Conservation (phyloP, 257 asterid genomes). For the Haberlea rhodopensis region DNA sequence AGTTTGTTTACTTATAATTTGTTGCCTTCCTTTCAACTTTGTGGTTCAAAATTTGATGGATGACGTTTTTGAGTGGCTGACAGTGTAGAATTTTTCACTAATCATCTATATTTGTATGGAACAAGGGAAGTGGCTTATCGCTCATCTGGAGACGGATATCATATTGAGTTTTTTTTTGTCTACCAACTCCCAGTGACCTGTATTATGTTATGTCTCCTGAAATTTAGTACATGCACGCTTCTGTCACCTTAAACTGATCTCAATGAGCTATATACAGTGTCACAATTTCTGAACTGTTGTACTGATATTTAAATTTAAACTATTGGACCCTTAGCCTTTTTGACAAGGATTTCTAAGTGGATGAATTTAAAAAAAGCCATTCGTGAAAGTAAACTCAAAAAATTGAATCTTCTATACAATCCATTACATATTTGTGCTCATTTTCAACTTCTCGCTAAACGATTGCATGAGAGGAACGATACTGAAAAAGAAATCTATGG, state of each 20-base stretch:
- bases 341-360: constrained; percentile 1
- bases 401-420: background rate
- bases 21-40: background rate
- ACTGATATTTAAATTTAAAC: background rate
- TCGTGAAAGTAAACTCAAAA: background rate
- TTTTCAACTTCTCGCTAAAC: background rate
- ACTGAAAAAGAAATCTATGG: background rate
- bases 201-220: background rate
- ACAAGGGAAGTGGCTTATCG: background rate
- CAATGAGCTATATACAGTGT: background rate
- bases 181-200: background rate
- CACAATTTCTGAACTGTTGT: constrained; percentile 7
- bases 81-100: constrained; percentile 1
- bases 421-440: background rate
- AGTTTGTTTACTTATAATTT: constrained; percentile 1
- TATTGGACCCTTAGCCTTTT: background rate
- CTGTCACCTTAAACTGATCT: constrained; percentile 11
- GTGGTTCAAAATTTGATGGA: background rate
- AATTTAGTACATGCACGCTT: constrained; percentile 4
- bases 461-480: background rate
- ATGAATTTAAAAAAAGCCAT: background rate
- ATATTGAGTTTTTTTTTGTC: constrained; percentile 5
- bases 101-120: background rate
- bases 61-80: constrained; percentile 5
- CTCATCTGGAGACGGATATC: constrained; percentile 6